Percentiles rank a stretch among this genome's conserved stretches.
Conservation (phyloP, 75 land plant species). For the Picea sitchensis region DNA sequence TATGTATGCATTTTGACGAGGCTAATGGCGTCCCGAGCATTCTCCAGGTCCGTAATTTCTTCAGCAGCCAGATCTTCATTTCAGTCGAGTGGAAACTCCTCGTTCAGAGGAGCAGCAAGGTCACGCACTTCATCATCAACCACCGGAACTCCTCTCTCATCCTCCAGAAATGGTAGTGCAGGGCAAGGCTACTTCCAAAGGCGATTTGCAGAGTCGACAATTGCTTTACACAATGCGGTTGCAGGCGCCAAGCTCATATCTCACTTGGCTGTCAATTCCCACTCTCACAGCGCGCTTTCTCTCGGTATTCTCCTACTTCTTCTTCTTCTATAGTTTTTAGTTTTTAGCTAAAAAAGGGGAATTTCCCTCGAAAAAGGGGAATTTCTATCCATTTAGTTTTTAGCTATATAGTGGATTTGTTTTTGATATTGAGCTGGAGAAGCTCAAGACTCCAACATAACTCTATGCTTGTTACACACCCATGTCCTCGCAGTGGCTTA, state of each 20-base stretch:
- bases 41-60: neutral
- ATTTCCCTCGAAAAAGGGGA: too few relatives aligned
- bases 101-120: neutral
- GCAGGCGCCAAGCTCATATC: slow-evolving; percentile 3
- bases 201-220: neutral
- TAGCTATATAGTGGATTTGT: too few relatives aligned
- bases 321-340: too few relatives aligned
- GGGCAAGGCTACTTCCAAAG: neutral
- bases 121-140: neutral
- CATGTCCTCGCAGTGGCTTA: too few relatives aligned
- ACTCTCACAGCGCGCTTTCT: neutral
- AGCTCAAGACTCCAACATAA: too few relatives aligned
- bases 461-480: too few relatives aligned
- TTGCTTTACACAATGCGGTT: slow-evolving; percentile 1
- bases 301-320: neutral
- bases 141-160: neutral
- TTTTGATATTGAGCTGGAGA: too few relatives aligned
- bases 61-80: neutral
- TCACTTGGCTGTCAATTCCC: slow-evolving; percentile 1
- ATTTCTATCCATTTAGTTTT: too few relatives aligned
- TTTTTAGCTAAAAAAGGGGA: too few relatives aligned
- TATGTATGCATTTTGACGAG: too few relatives aligned
- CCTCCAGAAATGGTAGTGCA: neutral
- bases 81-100: neutral
- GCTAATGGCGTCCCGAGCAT: neutral